These are phyloP conservation scores for Phytophthora foliorum DNA, from an alignment of 352 stramenopile genomes.

Conservation along the genomic window DNA sequence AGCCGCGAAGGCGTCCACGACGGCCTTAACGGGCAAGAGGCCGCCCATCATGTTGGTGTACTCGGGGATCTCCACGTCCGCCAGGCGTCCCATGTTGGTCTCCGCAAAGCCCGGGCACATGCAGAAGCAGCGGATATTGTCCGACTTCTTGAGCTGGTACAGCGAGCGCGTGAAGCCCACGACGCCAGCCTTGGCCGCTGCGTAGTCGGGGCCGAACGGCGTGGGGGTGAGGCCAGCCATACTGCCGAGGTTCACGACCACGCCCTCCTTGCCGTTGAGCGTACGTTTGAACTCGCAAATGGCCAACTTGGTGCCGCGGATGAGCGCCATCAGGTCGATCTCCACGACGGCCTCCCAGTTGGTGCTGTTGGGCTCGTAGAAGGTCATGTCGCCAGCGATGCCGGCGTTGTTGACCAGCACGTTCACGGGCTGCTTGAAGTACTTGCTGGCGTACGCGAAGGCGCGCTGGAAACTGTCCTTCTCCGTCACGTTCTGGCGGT, in stretches of 20 bases:
- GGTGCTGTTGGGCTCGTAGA: constrained; percentile 46
- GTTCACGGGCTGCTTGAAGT: constrained; percentile 73
- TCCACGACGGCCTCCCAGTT: constrained; percentile 76
- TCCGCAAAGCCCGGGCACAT: constrained; percentile 78
- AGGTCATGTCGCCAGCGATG: constrained; percentile 67
- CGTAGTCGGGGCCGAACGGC: constrained; percentile 73
- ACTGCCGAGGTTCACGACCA: constrained; percentile 80
- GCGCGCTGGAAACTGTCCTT: constrained; percentile 63
- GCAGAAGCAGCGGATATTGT: constrained; percentile 78
- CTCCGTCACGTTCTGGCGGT: constrained; percentile 79
- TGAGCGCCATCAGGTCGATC: constrained; percentile 78
- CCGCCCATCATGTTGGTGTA: constrained; percentile 69
- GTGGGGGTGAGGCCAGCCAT: constrained; percentile 66
- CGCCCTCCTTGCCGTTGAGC: constrained; percentile 65
- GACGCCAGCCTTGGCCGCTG: constrained; percentile 78
- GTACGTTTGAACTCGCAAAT: constrained; percentile 70
- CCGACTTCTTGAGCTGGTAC: constrained; percentile 63
- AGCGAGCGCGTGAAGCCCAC: constrained; percentile 79
- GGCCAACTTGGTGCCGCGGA: constrained; percentile 74
- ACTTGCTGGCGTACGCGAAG: constrained; percentile 69
- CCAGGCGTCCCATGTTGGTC: constrained; percentile 68
- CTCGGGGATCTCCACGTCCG: constrained; percentile 44
- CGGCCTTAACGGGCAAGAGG: constrained; percentile 54
- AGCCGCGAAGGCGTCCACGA: constrained; percentile 65
- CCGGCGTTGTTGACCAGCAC: constrained; percentile 86